Conservation (phyloP, 108 stramenopile genomes). For the Cyclotella sp. region DNA sequence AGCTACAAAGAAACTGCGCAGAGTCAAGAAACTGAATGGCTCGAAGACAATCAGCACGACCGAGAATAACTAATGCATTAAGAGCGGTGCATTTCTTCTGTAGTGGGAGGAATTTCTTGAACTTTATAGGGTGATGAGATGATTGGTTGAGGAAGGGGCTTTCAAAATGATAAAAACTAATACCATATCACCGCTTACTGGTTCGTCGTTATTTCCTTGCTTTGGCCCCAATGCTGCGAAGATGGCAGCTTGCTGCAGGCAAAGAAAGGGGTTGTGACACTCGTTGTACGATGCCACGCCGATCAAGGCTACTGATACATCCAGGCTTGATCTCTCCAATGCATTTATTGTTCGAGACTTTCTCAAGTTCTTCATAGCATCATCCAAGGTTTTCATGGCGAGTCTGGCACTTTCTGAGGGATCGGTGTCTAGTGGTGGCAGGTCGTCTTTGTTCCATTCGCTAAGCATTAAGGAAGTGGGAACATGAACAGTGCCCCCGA, state of each 20-base stretch:
- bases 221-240: slow-evolving; percentile 81
- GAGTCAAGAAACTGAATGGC: slow-evolving; percentile 77
- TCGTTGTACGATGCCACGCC: slow-evolving; percentile 56
- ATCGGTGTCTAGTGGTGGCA: slow-evolving; percentile 11
- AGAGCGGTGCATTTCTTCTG: slow-evolving; percentile 55
- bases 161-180: too few relatives aligned
- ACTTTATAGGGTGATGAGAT: slow-evolving; percentile 8
- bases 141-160: too few relatives aligned
- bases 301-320: slow-evolving; percentile 68
- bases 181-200: neutral
- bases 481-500: slow-evolving; percentile 30
- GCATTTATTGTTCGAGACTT: slow-evolving; percentile 66
- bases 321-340: slow-evolving; percentile 68
- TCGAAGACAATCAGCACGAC: slow-evolving; percentile 84
- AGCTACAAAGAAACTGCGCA: slow-evolving; percentile 80
- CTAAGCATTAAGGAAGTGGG: slow-evolving; percentile 41
- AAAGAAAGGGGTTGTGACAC: slow-evolving; percentile 78
- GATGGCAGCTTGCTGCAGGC: slow-evolving; percentile 82
- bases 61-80: slow-evolving; percentile 79
- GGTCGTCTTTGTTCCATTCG: slow-evolving; percentile 48
- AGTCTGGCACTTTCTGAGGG: slow-evolving; percentile 18
- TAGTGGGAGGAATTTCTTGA: slow-evolving; percentile 63
- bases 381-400: slow-evolving; percentile 40
- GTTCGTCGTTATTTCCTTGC: slow-evolving; percentile 68
- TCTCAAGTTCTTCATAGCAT: slow-evolving; percentile 71